Conservation (phyloP, 805 yeast genomes). For the Starmerella sp. region DNA sequence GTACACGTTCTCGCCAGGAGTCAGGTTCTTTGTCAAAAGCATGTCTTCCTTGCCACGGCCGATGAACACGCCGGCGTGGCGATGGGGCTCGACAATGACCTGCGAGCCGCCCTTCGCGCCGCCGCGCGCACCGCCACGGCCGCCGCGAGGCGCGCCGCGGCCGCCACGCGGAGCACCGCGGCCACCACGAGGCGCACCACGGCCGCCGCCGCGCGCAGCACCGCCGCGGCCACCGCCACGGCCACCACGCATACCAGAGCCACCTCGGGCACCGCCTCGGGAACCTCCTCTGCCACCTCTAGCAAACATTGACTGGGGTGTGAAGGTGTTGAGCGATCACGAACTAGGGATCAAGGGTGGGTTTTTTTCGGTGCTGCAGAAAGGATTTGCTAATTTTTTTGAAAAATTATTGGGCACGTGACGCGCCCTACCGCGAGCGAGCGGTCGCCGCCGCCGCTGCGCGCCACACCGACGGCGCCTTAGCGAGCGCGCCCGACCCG, state of each 20-base stretch:
- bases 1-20: constrained; percentile 97
- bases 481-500: too few relatives aligned
- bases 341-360: not conserved
- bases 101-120: constrained; percentile 64
- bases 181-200: constrained; percentile 39
- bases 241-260: constrained; percentile 26
- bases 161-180: constrained; percentile 41
- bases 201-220: constrained; percentile 49
- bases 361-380: not conserved
- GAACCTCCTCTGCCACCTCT: constrained; percentile 41
- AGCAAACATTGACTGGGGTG: constrained; percentile 2
- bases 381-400: constrained; percentile 3
- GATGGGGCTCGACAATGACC: constrained; percentile 96
- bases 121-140: constrained; percentile 43
- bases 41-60: constrained; percentile 99
- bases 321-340: constrained; percentile 1
- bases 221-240: constrained; percentile 44
- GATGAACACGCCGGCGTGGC: constrained; percentile 95
- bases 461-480: not conserved
- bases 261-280: constrained; percentile 37
- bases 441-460: not conserved
- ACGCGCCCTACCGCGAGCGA: not conserved
- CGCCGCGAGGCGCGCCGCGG: constrained; percentile 33
- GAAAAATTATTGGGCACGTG: constrained; percentile 3
- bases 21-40: constrained; percentile 88